These are phyloP conservation scores for Alopecurus myosuroides DNA, from an alignment of 176 grass and related monocot species.

Conservation along the genomic window DNA sequence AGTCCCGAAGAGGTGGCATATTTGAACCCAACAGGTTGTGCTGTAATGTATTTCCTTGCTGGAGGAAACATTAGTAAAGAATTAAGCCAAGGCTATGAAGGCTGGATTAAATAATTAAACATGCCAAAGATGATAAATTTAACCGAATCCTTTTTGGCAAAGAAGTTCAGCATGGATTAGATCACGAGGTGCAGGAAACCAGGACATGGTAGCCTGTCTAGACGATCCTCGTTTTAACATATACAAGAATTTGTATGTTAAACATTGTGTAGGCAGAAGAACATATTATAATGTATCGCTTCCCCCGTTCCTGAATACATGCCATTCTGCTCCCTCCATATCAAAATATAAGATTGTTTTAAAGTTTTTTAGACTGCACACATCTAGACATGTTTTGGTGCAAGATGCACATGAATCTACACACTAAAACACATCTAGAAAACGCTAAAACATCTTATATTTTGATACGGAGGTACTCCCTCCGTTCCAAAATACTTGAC, in stretches of 20 bases:
- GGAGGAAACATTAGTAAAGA: conserved; percentile 29
- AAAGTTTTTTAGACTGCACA: no score
- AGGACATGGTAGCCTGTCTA: background rate
- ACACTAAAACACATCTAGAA: no score
- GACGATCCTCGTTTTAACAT: background rate
- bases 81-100: conserved; percentile 8
- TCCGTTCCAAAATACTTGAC: no score
- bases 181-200: background rate
- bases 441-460: no score
- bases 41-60: conserved; percentile 85
- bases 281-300: background rate
- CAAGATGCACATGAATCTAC: no score
- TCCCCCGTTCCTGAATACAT: background rate
- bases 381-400: no score
- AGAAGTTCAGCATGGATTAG: background rate
- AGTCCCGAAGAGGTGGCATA: conserved; percentile 59
- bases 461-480: no score
- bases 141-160: background rate
- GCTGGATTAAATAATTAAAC: background rate
- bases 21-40: conserved; percentile 61
- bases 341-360: no score
- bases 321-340: no score
- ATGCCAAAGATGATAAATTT: background rate
- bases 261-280: background rate
- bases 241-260: background rate